A percentile compares a stretch with the other conserved stretches of the same genome.
Evolutionary conservation across 768 basidiomycete species (phyloP).

Genomic region (Glaciozyma antarctica): DNA sequence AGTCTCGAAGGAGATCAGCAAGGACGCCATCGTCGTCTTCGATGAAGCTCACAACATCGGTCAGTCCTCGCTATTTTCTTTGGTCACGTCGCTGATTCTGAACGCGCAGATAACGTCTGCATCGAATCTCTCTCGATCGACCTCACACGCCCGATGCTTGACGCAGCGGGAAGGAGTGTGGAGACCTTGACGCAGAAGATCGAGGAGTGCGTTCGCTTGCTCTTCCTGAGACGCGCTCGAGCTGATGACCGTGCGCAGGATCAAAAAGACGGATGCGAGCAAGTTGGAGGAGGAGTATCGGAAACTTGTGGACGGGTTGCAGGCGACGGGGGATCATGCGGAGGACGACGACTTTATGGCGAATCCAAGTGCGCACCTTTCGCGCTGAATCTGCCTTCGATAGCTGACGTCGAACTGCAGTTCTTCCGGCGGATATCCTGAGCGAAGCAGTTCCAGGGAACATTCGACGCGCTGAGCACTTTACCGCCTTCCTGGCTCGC

Average conservation of each 20-base stretch:
- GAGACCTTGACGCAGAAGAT: slow-evolving; percentile 78
- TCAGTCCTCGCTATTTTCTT: slow-evolving; percentile 38
- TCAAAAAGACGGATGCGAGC: slow-evolving; percentile 83
- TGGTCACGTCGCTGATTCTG: no score
- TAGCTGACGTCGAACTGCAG: slow-evolving; percentile 41
- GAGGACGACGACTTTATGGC: slow-evolving; percentile 73
- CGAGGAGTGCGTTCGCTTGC: slow-evolving; percentile 60
- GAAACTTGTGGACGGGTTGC: slow-evolving; percentile 84
- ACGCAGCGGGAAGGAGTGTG: slow-evolving; percentile 82
- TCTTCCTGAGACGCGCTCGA: not conserved
- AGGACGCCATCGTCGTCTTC: slow-evolving; percentile 97
- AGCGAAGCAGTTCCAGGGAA: slow-evolving; percentile 96
- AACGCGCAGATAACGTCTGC: slow-evolving; percentile 76
- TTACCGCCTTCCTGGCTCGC: slow-evolving; percentile 93
- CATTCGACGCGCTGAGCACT: slow-evolving; percentile 97
- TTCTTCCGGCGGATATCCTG: slow-evolving; percentile 85
- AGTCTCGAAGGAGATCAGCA: slow-evolving; percentile 93
- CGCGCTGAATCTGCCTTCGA: not conserved
- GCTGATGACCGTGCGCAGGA: slow-evolving; percentile 46
- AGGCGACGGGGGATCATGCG: slow-evolving; percentile 55
- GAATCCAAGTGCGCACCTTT: slow-evolving; percentile 58
- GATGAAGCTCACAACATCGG: slow-evolving; percentile 99
- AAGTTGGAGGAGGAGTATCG: slow-evolving; percentile 96
- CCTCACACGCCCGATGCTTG: slow-evolving; percentile 92
- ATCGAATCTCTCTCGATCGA: slow-evolving; percentile 98